Percentiles rank a stretch among this genome's conserved stretches.
phyloP scores from a whole-genome alignment of 2,329 filamentous ascomycete species.

The Colletotrichum destructivum region DNA sequence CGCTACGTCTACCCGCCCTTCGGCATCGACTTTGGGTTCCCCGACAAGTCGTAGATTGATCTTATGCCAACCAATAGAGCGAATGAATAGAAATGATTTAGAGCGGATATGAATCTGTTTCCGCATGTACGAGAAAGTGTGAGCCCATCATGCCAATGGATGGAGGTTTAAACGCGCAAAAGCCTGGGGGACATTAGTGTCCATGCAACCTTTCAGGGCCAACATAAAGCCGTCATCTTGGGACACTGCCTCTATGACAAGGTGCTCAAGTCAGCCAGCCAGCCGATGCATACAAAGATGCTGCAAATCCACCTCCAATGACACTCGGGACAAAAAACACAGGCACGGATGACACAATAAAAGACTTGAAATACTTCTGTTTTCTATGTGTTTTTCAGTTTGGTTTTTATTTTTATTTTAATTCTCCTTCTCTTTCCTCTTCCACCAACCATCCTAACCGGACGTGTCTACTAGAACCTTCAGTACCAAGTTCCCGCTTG shows the following conservation, averaged over 20 bases:
- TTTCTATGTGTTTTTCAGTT: background rate
- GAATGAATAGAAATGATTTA: slow-evolving; percentile 7
- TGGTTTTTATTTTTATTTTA: background rate
- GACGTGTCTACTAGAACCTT: slow-evolving; percentile 77
- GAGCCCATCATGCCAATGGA: background rate
- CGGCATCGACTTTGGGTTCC: slow-evolving; percentile 79
- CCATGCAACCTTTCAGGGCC: no score
- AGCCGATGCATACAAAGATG: no score
- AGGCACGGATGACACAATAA: background rate
- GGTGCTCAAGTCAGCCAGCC: background rate
- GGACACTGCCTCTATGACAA: no score
- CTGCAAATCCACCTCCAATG: background rate
- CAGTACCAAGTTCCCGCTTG: slow-evolving; percentile 77
- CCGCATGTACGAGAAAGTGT: background rate
- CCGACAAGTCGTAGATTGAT: slow-evolving; percentile 68
- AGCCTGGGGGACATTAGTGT: background rate
- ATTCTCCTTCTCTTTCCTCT: background rate
- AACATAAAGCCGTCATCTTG: no score
- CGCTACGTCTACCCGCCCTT: slow-evolving; percentile 80
- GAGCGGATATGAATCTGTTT: background rate
- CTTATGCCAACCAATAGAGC: slow-evolving; percentile 9
- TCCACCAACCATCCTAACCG: slow-evolving; percentile 3
- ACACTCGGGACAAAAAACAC: no score
- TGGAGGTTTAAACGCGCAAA: background rate
- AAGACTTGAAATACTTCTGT: background rate